A percentile compares a stretch with the other conserved stretches of the same genome.
Conservation (phyloP, 495 filamentous ascomycete species). For the Pseudoneurospora amorphoporcata region DNA sequence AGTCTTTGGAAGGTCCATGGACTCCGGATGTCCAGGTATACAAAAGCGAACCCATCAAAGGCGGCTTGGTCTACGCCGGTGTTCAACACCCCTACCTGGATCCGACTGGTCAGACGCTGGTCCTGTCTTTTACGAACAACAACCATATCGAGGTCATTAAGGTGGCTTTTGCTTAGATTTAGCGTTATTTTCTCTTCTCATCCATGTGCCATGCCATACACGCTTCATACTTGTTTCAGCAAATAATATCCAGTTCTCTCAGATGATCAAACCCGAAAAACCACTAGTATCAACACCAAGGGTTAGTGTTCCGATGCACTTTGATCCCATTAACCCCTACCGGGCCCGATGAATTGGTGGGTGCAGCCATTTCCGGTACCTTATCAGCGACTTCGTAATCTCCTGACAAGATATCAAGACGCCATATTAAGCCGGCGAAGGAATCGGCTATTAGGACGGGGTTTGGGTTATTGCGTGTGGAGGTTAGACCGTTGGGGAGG, state of each 20-base stretch:
- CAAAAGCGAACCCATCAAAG: slow-evolving; percentile 18
- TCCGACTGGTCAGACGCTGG: slow-evolving; percentile 17
- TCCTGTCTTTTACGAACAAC: slow-evolving; percentile 25
- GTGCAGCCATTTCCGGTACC: not conserved
- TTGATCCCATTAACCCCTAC: slow-evolving; percentile 1
- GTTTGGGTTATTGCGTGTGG: not conserved
- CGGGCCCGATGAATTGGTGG: not conserved
- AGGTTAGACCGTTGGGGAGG: not conserved
- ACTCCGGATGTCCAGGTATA: slow-evolving; percentile 22
- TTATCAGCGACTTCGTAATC: not conserved
- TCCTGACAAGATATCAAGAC: not conserved
- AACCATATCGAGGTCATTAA: slow-evolving; percentile 24
- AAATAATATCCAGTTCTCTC: not conserved
- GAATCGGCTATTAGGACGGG: not conserved
- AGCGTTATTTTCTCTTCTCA: slow-evolving; percentile 33
- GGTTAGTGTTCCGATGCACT: too few species aligned
- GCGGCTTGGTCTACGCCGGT: slow-evolving; percentile 23
- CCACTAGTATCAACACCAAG: slow-evolving; percentile 1
- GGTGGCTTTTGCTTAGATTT: slow-evolving; percentile 3
- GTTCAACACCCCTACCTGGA: slow-evolving; percentile 26
- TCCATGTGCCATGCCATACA: not conserved
- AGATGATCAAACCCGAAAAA: not conserved
- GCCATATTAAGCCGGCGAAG: not conserved
- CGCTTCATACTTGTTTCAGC: slow-evolving; percentile 3
- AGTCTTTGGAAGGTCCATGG: slow-evolving; percentile 25